Percentiles rank a stretch among this genome's conserved stretches.
These are phyloP conservation scores for Aristolochia californica DNA, from an alignment of 164 flowering plant genomes.

Conservation along the genomic window DNA sequence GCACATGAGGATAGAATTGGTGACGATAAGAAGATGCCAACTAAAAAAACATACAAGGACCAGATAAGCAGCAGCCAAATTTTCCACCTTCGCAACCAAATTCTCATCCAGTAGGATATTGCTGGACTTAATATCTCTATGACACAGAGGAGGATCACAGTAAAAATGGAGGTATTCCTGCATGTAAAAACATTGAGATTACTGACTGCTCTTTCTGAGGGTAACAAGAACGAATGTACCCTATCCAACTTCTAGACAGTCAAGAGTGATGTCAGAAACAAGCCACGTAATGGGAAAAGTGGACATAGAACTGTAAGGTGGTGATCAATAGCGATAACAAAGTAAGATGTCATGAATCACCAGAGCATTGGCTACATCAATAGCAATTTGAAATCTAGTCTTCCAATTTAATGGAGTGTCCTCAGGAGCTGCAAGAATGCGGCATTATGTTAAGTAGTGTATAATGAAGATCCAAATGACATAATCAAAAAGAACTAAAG, in stretches of 20 bases:
- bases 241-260: too few relatives aligned
- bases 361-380: slow-evolving; percentile 96
- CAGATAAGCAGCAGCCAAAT: neutral
- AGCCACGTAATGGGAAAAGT: too few relatives aligned
- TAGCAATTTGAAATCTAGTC: slow-evolving; percentile 80
- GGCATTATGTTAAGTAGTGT: slow-evolving; percentile 1
- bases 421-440: slow-evolving; percentile 42
- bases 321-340: too few relatives aligned
- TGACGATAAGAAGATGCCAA: neutral
- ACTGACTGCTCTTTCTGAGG: neutral
- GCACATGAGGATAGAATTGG: neutral
- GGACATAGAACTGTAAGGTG: too few relatives aligned
- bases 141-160: slow-evolving; percentile 96
- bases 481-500: neutral
- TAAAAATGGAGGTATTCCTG: slow-evolving; percentile 98
- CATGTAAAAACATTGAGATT: slow-evolving; percentile 11
- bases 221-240: too few relatives aligned
- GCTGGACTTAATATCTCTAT: slow-evolving; percentile 96
- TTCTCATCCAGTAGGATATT: slow-evolving; percentile 84
- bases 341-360: slow-evolving; percentile 25
- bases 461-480: neutral
- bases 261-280: too few relatives aligned
- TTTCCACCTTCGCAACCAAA: slow-evolving; percentile 82
- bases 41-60: neutral
- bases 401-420: slow-evolving; percentile 73